These are phyloP conservation scores for Alternaria brassicae DNA, from an alignment of 2,329 filamentous ascomycete genomes.

Conservation along the genomic window DNA sequence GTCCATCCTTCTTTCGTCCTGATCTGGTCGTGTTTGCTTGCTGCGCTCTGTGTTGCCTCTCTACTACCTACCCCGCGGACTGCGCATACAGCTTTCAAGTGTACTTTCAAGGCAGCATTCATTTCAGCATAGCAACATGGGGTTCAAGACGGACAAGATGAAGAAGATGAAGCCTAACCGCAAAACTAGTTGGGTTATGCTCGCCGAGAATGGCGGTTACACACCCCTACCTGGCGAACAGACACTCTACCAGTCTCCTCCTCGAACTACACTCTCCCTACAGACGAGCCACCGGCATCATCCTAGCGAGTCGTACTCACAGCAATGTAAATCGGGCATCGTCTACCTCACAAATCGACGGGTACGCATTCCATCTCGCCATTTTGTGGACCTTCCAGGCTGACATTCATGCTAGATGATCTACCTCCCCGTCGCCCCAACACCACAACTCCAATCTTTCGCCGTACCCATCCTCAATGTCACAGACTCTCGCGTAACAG, in stretches of 20 bases:
- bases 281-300: conserved; percentile 72
- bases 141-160: conserved; percentile 21
- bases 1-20: not conserved
- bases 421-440: conserved; percentile 79
- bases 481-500: conserved; percentile 82
- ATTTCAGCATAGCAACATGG: conserved; percentile 9
- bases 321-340: conserved; percentile 76
- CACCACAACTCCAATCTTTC: conserved; percentile 79
- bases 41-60: conserved; percentile 4
- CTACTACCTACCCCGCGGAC: conserved; percentile 13
- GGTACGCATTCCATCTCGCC: conserved; percentile 58
- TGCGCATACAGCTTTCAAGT: conserved; percentile 10
- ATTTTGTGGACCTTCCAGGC: not conserved
- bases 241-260: conserved; percentile 79
- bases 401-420: conserved; percentile 68
- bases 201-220: conserved; percentile 74
- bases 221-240: conserved; percentile 85
- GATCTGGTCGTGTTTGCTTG: not conserved
- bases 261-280: conserved; percentile 77
- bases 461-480: conserved; percentile 87
- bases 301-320: conserved; percentile 68
- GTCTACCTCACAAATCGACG: conserved; percentile 86
- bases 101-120: not conserved
- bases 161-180: conserved; percentile 43
- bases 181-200: conserved; percentile 84